Evolutionary conservation across 805 yeast genomes (phyloP), one percentile per base, ranked within the genome.

Genomic region (Metschnikowia borealis): DNA sequence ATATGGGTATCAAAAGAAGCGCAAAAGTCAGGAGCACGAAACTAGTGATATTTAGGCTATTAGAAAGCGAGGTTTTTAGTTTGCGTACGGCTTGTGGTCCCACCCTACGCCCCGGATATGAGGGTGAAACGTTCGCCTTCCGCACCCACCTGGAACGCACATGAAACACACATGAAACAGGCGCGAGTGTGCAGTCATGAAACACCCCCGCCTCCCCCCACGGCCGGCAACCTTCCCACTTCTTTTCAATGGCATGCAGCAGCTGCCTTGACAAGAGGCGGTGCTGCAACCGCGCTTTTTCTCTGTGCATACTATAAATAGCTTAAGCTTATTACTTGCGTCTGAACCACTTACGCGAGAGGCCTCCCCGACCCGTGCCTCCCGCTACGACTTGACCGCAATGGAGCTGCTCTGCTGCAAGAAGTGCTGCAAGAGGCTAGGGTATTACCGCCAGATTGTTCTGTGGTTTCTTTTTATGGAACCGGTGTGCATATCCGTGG

Each of bases 61-160:
- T 26, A n/a, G n/a, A n/a, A n/a, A n/a, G n/a, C n/a, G n/a, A n/a
- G n/a, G n/a, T n/a, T n/a, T n/a, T n/a, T n/a, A n/a, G n/a, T n/a
- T n/a, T n/a, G n/a, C n/a, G n/a, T n/a, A n/a, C n/a, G n/a, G n/a
- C n/a, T n/a, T n/a, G n/a, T n/a, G n/a, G n/a, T n/a, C n/a, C n/a
- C n/a, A n/a, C n/a, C n/a, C n/a, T n/a, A n/a, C n/a, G n/a, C n/a
- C n/a, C n/a, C n/a, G n/a, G 41, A 38, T 21, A 23, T 18, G 10
- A 7, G 14, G 41, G 18, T 38, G 41, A 38, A 38, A 38, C 41
- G 18, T 5, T 8, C 31, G 41, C 31, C 29, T 26, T 26, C 29
- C 48, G 47, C 48, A 46, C 38, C 38, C 37, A 33, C 38, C 13
- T 33, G 45, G 33, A 42, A 33, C 45, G 45, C 45, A 42, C 45